Percentiles rank a stretch among this genome's conserved stretches.
These are phyloP conservation scores for Pyrenophora tritici-repentis DNA, from an alignment of 2,329 filamentous ascomycete genomes.

Conservation along the genomic window DNA sequence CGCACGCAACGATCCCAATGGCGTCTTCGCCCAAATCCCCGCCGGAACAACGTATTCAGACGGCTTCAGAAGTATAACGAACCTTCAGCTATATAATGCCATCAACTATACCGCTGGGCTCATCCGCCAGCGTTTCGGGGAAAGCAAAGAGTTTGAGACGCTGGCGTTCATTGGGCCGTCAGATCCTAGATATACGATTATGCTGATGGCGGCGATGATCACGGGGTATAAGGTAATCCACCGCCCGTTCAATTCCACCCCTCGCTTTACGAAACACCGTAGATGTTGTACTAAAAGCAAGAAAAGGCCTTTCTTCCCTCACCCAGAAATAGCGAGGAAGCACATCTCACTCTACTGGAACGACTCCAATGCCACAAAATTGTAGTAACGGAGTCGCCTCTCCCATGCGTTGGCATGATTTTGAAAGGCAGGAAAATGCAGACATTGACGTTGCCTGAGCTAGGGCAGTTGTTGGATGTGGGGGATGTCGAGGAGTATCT, in stretches of 20 bases:
- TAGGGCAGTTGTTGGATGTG: too few relatives aligned
- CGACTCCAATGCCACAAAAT: not conserved
- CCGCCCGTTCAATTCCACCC: too few relatives aligned
- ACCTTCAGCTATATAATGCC: not conserved
- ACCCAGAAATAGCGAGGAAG: not conserved
- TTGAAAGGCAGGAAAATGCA: too few relatives aligned
- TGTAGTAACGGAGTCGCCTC: too few relatives aligned
- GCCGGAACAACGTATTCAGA: not conserved
- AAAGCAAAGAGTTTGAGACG: not conserved
- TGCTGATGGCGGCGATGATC: too few relatives aligned
- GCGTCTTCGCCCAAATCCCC: not conserved
- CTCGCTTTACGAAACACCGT: too few relatives aligned
- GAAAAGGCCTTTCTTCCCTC: not conserved
- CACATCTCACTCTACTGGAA: not conserved
- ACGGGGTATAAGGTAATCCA: too few relatives aligned
- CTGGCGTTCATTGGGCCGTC: not conserved
- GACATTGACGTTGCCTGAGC: too few relatives aligned
- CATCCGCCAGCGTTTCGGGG: not conserved
- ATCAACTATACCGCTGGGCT: not conserved
- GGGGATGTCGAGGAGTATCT: too few relatives aligned
- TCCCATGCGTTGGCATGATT: too few relatives aligned
- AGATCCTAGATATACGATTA: not conserved
- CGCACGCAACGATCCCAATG: not conserved
- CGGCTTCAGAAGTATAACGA: not conserved
- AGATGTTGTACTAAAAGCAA: too few relatives aligned